Evolutionary conservation across 2,329 filamentous ascomycete species (phyloP).

Genomic region (Podosphaera leucotricha): DNA sequence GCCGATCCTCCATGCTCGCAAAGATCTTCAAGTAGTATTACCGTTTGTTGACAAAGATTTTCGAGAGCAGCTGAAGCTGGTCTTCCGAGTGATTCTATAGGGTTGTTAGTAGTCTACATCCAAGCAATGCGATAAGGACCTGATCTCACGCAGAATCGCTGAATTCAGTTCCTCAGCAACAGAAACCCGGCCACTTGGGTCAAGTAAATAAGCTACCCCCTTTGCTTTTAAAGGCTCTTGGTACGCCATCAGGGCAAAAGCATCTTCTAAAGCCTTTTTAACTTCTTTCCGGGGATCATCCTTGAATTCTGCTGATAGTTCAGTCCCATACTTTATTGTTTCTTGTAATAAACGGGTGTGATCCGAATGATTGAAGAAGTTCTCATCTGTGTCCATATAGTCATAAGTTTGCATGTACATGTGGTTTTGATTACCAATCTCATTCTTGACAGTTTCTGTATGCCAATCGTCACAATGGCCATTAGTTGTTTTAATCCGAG

Average conservation of each 20-base stretch:
- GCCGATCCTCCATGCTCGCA: conserved; percentile 57
- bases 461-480: conserved; percentile 18
- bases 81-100: conserved; percentile 64
- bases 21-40: conserved; percentile 62
- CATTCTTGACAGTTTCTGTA: conserved; percentile 21
- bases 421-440: conserved; percentile 26
- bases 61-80: conserved; percentile 71
- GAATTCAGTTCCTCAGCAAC: conserved; percentile 90
- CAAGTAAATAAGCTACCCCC: conserved; percentile 54
- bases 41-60: conserved; percentile 65
- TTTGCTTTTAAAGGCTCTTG: conserved; percentile 52
- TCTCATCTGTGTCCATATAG: conserved; percentile 28
- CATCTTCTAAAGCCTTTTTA: conserved; percentile 52
- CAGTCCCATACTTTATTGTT: conserved; percentile 58
- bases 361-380: conserved; percentile 7
- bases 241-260: conserved; percentile 77
- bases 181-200: conserved; percentile 45
- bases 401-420: conserved; percentile 21
- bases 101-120: not conserved
- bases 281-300: conserved; percentile 47
- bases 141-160: conserved; percentile 44
- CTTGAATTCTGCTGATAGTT: conserved; percentile 54
- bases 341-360: conserved; percentile 32
- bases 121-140: not conserved
- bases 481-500: conserved; percentile 17